Percentiles rank a stretch among this genome's conserved stretches.
phyloP scores from a whole-genome alignment of 257 asterid genomes.

The Paraleonurus japonicus region DNA sequence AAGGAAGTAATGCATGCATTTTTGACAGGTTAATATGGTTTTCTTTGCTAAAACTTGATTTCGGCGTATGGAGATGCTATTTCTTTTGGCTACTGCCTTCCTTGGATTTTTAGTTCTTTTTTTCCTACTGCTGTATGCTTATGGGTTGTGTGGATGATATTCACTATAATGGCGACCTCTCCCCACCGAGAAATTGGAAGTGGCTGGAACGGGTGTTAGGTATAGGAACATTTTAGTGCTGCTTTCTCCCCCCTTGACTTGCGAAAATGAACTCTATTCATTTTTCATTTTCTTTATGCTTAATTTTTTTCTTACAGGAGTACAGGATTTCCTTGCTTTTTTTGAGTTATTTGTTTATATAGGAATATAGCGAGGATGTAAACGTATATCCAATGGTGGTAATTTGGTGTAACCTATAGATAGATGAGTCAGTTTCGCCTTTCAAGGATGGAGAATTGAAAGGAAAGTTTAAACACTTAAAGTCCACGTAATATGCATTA shows the following conservation, averaged over 20 bases:
- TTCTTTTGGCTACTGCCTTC: background rate
- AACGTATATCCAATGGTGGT: background rate
- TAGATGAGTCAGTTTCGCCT: background rate
- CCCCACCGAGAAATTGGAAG: background rate
- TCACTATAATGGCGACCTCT: background rate
- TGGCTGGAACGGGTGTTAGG: background rate
- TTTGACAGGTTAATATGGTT: slow-evolving; percentile 2
- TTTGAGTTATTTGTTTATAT: background rate
- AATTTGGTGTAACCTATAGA: background rate
- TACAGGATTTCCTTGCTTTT: background rate
- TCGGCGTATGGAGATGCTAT: background rate
- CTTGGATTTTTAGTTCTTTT: background rate
- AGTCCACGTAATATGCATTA: background rate
- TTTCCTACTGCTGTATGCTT: background rate
- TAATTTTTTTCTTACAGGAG: background rate
- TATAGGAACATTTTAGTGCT: background rate
- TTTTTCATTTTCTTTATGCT: no score
- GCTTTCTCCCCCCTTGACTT: no score
- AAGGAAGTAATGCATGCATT: background rate
- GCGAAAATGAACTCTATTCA: no score
- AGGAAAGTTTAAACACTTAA: background rate
- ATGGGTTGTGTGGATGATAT: background rate
- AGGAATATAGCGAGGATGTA: background rate
- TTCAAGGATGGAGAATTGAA: background rate
- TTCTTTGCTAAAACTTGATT: background rate